Percentiles rank a stretch among this genome's conserved stretches.
phyloP scores from a whole-genome alignment of 345 rosid species.

The Excoecaria agallocha region DNA sequence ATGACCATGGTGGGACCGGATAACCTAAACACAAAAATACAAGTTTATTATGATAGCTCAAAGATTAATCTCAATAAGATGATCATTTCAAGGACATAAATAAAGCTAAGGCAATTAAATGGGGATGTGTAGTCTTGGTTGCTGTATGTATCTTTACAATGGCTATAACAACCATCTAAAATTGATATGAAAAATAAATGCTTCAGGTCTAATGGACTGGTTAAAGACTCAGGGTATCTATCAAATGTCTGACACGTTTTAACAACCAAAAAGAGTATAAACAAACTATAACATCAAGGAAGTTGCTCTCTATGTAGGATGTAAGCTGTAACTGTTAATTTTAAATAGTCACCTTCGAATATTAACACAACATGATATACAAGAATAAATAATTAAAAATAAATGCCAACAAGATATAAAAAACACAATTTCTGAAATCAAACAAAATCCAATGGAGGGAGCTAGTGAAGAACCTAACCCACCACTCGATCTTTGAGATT shows the following conservation, averaged over 20 bases:
- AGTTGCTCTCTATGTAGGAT: not conserved
- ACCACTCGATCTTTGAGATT: slow-evolving; percentile 33
- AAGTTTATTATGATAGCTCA: no score
- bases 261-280: not conserved
- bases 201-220: not conserved
- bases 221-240: not conserved
- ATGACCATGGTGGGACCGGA: no score
- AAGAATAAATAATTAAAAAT: not conserved
- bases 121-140: not conserved
- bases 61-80: no score
- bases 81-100: no score
- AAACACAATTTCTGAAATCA: not conserved
- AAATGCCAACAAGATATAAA: not conserved
- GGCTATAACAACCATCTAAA: not conserved
- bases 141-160: not conserved
- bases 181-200: not conserved
- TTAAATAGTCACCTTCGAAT: not conserved
- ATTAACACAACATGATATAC: not conserved
- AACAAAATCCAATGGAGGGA: slow-evolving; percentile 6
- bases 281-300: not conserved
- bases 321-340: not conserved
- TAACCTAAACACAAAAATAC: no score
- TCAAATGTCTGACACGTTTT: not conserved
- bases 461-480: slow-evolving; percentile 19
- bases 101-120: no score